Conservation (phyloP, 2,329 filamentous ascomycete genomes). For the Colletotrichum sp. region DNA sequence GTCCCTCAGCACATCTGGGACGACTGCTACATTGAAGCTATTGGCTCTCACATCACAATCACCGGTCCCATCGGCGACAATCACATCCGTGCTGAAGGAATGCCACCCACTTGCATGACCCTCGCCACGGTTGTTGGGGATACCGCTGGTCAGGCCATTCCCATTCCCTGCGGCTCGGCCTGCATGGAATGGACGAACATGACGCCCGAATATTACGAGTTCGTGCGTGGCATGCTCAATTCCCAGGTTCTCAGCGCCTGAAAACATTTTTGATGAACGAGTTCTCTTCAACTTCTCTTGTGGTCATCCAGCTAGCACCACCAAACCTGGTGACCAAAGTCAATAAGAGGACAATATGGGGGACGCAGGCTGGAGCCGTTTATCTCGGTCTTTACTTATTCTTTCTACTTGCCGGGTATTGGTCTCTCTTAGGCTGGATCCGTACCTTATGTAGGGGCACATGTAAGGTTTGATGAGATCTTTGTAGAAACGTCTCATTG, state of each 20-base stretch:
- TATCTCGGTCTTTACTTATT: not conserved
- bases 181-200: not conserved
- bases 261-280: rapidly evolving
- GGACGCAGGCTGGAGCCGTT: not conserved
- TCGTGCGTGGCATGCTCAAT: not conserved
- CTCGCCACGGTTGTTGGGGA: not conserved
- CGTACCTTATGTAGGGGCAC: not conserved
- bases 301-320: not conserved
- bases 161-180: not conserved
- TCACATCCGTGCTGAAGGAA: not conserved
- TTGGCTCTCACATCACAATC: not conserved
- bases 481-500: not conserved
- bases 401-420: not conserved
- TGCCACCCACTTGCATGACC: not conserved
- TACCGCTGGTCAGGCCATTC: not conserved
- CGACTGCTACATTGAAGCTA: not conserved
- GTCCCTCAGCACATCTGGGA: not conserved
- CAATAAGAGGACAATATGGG: not conserved
- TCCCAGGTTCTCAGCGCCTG: not conserved
- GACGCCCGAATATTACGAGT: not conserved
- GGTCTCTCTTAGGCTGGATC: not conserved
- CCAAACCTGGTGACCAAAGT: not conserved
- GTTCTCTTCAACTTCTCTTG: not conserved
- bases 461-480: not conserved
- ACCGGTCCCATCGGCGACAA: not conserved